phyloP scores from a whole-genome alignment of 176 grass and related monocot genomes.

The Panicum miliaceum region DNA sequence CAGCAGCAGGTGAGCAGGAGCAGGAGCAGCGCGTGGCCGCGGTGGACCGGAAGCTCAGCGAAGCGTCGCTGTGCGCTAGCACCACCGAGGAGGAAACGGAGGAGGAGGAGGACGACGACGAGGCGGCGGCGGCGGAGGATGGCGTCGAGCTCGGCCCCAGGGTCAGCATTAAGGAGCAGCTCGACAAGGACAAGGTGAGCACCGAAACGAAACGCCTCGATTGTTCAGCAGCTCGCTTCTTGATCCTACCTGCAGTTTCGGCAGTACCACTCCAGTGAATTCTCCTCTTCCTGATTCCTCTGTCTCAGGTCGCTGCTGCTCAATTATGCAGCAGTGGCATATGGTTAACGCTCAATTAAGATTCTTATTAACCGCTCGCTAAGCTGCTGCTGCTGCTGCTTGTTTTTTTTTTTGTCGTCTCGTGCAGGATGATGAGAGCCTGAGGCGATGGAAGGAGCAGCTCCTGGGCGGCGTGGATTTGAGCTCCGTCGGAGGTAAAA shows the following conservation, averaged over 20 bases:
- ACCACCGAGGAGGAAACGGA: constrained; percentile 31
- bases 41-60: constrained; percentile 43
- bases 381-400: neutral
- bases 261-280: neutral
- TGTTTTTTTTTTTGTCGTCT: too few species aligned
- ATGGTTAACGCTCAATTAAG: neutral
- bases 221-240: neutral
- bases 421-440: constrained; percentile 55
- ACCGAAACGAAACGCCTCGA: neutral
- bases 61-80: constrained; percentile 33
- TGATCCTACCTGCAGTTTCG: neutral
- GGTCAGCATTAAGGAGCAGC: constrained; percentile 78
- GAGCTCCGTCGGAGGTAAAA: constrained; percentile 64
- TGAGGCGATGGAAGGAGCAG: constrained; percentile 60
- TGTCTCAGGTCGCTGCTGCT: neutral
- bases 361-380: neutral
- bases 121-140: constrained; percentile 27
- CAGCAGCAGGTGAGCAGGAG: neutral
- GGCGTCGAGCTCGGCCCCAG: constrained; percentile 65
- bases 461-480: constrained; percentile 49
- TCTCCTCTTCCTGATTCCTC: neutral
- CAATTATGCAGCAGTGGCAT: neutral
- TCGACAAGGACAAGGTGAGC: constrained; percentile 77
- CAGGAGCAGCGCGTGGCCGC: neutral
- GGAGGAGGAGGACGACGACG: constrained; percentile 36